A percentile compares a stretch with the other conserved stretches of the same genome.
Evolutionary conservation across 768 basidiomycete genomes (phyloP).

Genomic region (Boletus sp.): DNA sequence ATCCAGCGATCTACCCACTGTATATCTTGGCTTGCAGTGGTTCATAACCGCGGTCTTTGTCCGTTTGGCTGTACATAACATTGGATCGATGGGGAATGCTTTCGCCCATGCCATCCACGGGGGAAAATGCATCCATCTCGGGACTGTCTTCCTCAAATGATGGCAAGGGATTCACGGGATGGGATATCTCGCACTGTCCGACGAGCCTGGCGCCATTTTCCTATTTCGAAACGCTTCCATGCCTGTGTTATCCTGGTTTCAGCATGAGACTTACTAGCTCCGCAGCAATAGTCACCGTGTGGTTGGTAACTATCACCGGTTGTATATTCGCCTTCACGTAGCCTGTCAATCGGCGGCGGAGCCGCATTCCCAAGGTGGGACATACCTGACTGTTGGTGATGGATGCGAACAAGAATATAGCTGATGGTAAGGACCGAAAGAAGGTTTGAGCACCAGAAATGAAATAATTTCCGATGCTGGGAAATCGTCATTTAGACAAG

Average conservation of each 20-base stretch:
- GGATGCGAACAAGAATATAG: conserved; percentile 90
- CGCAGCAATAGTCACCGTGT: conserved; percentile 92
- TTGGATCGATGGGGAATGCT: conserved; percentile 50
- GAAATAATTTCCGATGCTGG: conserved; percentile 86
- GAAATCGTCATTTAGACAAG: background rate
- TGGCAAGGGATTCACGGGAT: conserved; percentile 52
- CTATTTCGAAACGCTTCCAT: conserved; percentile 34
- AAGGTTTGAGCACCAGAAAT: conserved; percentile 85
- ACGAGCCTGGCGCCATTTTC: conserved; percentile 74
- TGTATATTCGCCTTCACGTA: conserved; percentile 66
- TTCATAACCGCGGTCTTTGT: conserved; percentile 50
- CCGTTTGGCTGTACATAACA: conserved; percentile 57
- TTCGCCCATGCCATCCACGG: conserved; percentile 54
- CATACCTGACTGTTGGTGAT: conserved; percentile 74
- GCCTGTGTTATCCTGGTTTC: conserved; percentile 48
- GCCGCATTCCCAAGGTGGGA: conserved; percentile 8
- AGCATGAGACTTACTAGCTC: conserved; percentile 57
- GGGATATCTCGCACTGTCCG: conserved; percentile 93
- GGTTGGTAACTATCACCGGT: conserved; percentile 90
- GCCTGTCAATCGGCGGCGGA: conserved; percentile 10
- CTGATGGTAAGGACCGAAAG: conserved; percentile 89
- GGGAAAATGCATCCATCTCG: conserved; percentile 41
- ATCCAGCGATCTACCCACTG: conserved; percentile 44
- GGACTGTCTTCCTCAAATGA: conserved; percentile 28
- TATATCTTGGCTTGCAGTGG: conserved; percentile 57